phyloP scores from a whole-genome alignment of 768 basidiomycete species.

The Terana coerulea region DNA sequence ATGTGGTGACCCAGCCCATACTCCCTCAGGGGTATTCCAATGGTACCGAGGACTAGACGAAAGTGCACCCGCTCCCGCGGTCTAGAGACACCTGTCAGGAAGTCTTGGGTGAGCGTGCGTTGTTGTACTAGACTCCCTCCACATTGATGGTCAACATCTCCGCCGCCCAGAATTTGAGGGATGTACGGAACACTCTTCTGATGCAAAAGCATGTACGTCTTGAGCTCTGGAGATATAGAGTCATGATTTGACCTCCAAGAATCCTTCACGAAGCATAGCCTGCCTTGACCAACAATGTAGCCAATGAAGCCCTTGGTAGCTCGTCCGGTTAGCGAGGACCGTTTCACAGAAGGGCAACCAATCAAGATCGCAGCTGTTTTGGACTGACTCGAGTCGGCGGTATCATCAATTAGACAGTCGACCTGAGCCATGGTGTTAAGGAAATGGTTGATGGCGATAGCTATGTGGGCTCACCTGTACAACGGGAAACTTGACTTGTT shows the following conservation, averaged over 20 bases:
- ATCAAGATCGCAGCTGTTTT: neutral
- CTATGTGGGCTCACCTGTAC: neutral
- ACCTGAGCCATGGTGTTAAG: neutral
- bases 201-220: neutral
- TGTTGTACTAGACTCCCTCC: neutral
- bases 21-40: neutral
- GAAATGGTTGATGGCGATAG: too few species aligned
- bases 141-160: neutral
- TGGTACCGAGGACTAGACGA: neutral
- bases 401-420: neutral
- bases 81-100: neutral
- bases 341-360: neutral
- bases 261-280: constrained; percentile 5
- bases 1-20: neutral
- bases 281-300: neutral
- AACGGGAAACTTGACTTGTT: neutral
- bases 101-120: neutral
- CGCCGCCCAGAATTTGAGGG: neutral
- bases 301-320: neutral
- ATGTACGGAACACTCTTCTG: neutral
- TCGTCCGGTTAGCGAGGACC: neutral
- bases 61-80: neutral
- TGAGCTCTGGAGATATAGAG: neutral
- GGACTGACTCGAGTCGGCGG: neutral
- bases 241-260: neutral